A percentile compares a stretch with the other conserved stretches of the same genome.
Evolutionary conservation across 2,329 filamentous ascomycete genomes (phyloP).

Genomic region (Neopestalotiopsis clavispora): DNA sequence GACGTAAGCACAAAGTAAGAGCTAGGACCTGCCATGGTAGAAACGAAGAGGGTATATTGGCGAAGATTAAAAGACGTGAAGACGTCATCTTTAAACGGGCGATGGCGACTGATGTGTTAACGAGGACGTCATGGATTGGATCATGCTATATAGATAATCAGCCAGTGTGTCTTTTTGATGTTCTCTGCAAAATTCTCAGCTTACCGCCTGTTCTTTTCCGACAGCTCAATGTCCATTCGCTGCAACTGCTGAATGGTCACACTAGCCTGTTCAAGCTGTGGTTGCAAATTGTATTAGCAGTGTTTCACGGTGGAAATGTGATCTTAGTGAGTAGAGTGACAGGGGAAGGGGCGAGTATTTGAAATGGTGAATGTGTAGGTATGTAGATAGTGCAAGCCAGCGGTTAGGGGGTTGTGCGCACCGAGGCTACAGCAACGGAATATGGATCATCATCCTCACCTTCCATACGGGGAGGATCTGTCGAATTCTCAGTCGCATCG

Average conservation of each 20-base stretch:
- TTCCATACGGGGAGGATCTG: constrained; percentile 47
- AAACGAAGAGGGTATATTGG: constrained; percentile 11
- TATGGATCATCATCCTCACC: constrained; percentile 68
- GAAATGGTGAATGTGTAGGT: not conserved
- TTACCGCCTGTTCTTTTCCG: constrained; percentile 13
- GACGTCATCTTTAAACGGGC: not conserved
- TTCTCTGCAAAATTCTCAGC: not conserved
- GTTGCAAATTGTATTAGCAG: not conserved
- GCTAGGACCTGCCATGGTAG: not conserved
- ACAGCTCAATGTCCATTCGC: not conserved
- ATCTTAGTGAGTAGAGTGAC: not conserved
- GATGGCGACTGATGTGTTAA: constrained; percentile 1
- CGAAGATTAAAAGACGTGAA: not conserved
- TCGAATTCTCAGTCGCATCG: constrained; percentile 35
- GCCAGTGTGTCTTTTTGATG: not conserved
- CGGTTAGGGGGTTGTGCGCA: constrained; percentile 57
- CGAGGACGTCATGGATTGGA: constrained; percentile 37
- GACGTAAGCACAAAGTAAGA: not conserved
- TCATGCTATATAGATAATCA: constrained; percentile 34
- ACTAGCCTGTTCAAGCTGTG: constrained; percentile 13
- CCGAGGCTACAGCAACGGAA: constrained; percentile 70
- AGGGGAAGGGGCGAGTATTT: not conserved
- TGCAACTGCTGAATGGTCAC: constrained; percentile 12
- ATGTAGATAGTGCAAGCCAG: constrained; percentile 17
- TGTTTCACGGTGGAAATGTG: not conserved